phyloP scores from a whole-genome alignment of 257 asterid species.

The Solanum arcanum region DNA sequence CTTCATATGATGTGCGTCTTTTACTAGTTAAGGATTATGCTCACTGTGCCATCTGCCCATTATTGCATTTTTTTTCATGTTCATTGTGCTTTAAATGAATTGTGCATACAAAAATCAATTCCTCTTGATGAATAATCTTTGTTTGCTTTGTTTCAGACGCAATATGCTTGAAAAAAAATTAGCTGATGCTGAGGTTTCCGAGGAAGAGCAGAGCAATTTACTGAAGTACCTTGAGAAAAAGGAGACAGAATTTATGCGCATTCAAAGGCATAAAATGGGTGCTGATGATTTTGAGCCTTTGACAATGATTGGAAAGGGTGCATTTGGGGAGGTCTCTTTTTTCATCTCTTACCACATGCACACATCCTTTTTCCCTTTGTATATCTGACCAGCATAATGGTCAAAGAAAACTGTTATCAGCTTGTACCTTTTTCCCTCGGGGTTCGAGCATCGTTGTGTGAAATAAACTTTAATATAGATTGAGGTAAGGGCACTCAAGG shows the following conservation, averaged over 20 bases:
- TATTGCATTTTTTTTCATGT: not conserved
- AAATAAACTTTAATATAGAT: not conserved
- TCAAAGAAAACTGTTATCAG: not conserved
- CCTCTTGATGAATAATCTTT: not conserved
- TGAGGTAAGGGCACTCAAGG: not conserved
- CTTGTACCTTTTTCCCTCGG: not conserved
- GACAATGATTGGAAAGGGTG: conserved; percentile 96
- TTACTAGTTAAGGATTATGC: not conserved
- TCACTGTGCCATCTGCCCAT: not conserved
- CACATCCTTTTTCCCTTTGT: not conserved
- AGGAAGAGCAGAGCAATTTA: conserved; percentile 82
- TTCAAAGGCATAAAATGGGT: conserved; percentile 98
- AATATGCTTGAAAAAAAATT: conserved; percentile 75
- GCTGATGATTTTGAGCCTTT: conserved; percentile 93
- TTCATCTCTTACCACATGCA: not conserved
- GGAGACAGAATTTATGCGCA: conserved; percentile 94
- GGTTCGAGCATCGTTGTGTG: not conserved
- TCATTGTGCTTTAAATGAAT: not conserved
- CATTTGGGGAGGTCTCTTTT: conserved; percentile 82
- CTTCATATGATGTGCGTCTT: not conserved
- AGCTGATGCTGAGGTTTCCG: conserved; percentile 88
- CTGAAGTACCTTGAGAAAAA: conserved; percentile 76
- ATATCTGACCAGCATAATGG: not conserved
- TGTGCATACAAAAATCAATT: not conserved
- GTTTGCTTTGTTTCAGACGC: conserved; percentile 42